phyloP scores from a whole-genome alignment of 108 stramenopile genomes.

The Nitzschia sp. region DNA sequence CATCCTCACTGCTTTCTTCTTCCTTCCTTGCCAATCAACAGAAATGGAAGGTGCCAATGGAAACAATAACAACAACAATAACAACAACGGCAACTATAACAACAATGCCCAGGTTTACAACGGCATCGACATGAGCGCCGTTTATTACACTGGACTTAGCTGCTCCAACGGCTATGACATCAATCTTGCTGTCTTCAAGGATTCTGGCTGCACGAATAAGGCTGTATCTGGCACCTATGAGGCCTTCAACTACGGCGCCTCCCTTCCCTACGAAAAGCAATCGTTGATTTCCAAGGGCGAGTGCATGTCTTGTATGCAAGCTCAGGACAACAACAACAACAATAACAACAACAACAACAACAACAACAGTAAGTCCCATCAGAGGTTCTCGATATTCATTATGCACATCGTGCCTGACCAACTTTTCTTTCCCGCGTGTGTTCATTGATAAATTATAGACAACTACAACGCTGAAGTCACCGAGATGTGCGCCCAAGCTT shows the following conservation, averaged over 20 bases:
- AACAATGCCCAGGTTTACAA: slow-evolving; percentile 46
- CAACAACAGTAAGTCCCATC: slow-evolving; percentile 5
- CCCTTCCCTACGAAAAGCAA: slow-evolving; percentile 55
- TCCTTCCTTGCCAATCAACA: slow-evolving; percentile 19
- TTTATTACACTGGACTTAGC: slow-evolving; percentile 73
- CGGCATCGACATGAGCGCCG: slow-evolving; percentile 27
- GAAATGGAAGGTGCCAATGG: slow-evolving; percentile 53
- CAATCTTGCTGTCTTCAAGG: slow-evolving; percentile 73
- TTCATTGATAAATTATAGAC: slow-evolving; percentile 24
- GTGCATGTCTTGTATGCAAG: slow-evolving; percentile 71
- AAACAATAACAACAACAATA: slow-evolving; percentile 51
- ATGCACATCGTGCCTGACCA: not conserved
- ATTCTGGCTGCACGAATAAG: slow-evolving; percentile 61
- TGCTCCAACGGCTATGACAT: slow-evolving; percentile 76
- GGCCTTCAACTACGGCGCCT: slow-evolving; percentile 53
- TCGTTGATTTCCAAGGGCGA: slow-evolving; percentile 48
- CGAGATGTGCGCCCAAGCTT: slow-evolving; percentile 65
- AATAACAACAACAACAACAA: slow-evolving; percentile 46
- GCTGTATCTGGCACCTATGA: slow-evolving; percentile 56
- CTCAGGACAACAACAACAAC: slow-evolving; percentile 37
- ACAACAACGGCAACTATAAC: slow-evolving; percentile 52
- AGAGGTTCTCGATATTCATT: not conserved
- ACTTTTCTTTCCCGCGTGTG: not conserved
- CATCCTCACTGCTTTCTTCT: slow-evolving; percentile 10
- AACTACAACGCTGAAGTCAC: slow-evolving; percentile 46